Evolutionary conservation across 2,329 filamentous ascomycete species (phyloP).

Genomic region (Aspergillus pseudoglaucus): DNA sequence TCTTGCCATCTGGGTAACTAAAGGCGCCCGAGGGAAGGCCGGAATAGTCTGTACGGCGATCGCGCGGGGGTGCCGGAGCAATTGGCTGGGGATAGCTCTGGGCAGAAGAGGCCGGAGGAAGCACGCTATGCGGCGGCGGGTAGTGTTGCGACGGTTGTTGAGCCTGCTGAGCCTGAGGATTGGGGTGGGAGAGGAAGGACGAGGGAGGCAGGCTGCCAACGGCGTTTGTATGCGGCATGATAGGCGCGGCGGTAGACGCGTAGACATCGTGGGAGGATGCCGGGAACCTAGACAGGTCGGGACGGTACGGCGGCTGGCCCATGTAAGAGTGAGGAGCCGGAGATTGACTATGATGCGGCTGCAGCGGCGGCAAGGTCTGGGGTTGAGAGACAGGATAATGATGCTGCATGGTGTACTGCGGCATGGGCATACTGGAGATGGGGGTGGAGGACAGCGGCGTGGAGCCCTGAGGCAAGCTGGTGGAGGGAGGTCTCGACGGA

Average conservation of each 20-base stretch:
- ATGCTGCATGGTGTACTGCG: conserved; percentile 42
- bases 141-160: conserved; percentile 34
- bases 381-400: conserved; percentile 39
- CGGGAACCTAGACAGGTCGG: conserved; percentile 39
- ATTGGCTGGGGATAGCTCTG: conserved; percentile 69
- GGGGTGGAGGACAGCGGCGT: conserved; percentile 40
- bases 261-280: conserved; percentile 39
- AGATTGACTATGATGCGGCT: conserved; percentile 41
- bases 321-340: conserved; percentile 38
- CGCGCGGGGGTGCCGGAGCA: conserved; percentile 59
- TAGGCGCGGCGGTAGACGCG: conserved; percentile 35
- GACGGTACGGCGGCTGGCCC: conserved; percentile 35
- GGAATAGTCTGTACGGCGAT: conserved; percentile 49
- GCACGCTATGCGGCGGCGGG: conserved; percentile 45
- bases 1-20: conserved; percentile 48
- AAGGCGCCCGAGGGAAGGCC: conserved; percentile 68
- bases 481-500: conserved; percentile 39
- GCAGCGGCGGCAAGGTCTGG: conserved; percentile 41
- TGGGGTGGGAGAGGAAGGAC: conserved; percentile 37
- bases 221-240: conserved; percentile 34
- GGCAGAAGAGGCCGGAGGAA: conserved; percentile 60
- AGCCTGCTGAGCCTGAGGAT: conserved; percentile 26
- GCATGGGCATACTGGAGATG: conserved; percentile 42
- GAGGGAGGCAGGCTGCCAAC: conserved; percentile 38
- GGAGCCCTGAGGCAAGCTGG: conserved; percentile 39